Evolutionary conservation across 108 stramenopile genomes (phyloP).

Genomic region (Conticribra guillardii): DNA sequence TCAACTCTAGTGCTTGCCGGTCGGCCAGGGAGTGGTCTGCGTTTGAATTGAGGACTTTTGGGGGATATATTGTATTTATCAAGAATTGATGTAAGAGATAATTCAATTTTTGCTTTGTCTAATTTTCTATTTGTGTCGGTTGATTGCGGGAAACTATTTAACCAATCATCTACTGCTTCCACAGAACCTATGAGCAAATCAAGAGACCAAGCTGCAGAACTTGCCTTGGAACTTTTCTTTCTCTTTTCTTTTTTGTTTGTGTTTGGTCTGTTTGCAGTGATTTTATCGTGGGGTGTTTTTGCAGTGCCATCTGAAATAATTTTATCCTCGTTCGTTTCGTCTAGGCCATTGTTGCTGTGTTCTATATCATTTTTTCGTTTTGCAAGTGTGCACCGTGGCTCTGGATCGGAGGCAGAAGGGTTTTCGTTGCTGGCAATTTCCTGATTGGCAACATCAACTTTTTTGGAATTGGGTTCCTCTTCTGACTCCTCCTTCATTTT

Average conservation of each 20-base stretch:
- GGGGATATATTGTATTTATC: slow-evolving; percentile 32
- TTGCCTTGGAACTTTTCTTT: background rate
- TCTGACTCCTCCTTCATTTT: background rate
- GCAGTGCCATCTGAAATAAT: background rate
- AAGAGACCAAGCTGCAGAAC: slow-evolving; percentile 18
- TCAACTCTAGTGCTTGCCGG: slow-evolving; percentile 63
- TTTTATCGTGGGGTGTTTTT: background rate
- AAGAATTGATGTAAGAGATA: slow-evolving; percentile 28
- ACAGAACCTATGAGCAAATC: slow-evolving; percentile 38
- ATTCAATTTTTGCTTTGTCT: background rate
- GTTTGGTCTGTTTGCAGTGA: slow-evolving; percentile 1
- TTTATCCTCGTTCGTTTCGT: background rate
- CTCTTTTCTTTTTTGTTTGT: slow-evolving; percentile 4
- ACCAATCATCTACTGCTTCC: slow-evolving; percentile 15
- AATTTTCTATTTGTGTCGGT: background rate
- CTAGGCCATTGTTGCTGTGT: background rate
- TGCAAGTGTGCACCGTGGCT: too few species aligned
- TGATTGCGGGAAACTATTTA: background rate
- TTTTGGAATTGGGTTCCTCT: background rate
- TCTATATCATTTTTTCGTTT: background rate
- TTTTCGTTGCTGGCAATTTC: slow-evolving; percentile 1
- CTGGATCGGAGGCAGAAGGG: too few species aligned
- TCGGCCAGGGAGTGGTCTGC: slow-evolving; percentile 55
- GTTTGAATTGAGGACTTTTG: slow-evolving; percentile 3
- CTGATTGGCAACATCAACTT: slow-evolving; percentile 1